Evolutionary conservation across 768 basidiomycete species (phyloP).

Genomic region (Saitozyma sp.): DNA sequence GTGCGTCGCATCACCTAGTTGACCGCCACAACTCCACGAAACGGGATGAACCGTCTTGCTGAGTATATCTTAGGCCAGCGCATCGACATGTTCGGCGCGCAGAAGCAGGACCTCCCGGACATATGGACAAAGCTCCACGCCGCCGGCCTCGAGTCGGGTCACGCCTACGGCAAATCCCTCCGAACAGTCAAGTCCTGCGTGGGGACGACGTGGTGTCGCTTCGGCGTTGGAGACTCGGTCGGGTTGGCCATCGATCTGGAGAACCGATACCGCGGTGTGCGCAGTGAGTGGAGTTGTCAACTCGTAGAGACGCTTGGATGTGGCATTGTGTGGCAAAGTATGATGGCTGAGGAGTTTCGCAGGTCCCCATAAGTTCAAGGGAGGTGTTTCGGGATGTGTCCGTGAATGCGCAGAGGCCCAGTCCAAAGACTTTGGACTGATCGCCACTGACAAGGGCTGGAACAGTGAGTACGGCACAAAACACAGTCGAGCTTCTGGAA

Average conservation of each 20-base stretch:
- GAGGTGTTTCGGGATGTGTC: conserved; percentile 72
- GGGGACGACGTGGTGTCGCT: conserved; percentile 65
- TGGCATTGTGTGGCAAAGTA: too few relatives aligned
- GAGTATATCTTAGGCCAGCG: conserved; percentile 54
- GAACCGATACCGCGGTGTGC: conserved; percentile 68
- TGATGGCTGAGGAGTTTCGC: too few relatives aligned
- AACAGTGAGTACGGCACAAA: conserved; percentile 51
- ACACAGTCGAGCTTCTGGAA: too few relatives aligned
- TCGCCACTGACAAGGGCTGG: conserved; percentile 79
- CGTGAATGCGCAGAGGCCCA: conserved; percentile 79
- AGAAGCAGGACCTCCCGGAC: conserved; percentile 66
- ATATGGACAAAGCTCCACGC: conserved; percentile 65
- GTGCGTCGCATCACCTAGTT: conserved; percentile 16
- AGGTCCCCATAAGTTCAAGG: conserved; percentile 72
- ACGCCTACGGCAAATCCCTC: conserved; percentile 69
- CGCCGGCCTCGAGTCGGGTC: conserved; percentile 73
- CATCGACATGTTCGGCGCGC: conserved; percentile 71
- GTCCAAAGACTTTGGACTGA: conserved; percentile 71
- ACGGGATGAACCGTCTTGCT: too few relatives aligned
- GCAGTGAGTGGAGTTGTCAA: background rate
- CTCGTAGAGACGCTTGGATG: too few relatives aligned
- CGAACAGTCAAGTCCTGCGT: conserved; percentile 78
- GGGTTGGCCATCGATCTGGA: conserved; percentile 71
- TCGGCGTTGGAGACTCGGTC: conserved; percentile 72
- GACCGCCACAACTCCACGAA: too few relatives aligned